phyloP scores from a whole-genome alignment of 495 filamentous ascomycete genomes.

The Penicillium coprophilum region DNA sequence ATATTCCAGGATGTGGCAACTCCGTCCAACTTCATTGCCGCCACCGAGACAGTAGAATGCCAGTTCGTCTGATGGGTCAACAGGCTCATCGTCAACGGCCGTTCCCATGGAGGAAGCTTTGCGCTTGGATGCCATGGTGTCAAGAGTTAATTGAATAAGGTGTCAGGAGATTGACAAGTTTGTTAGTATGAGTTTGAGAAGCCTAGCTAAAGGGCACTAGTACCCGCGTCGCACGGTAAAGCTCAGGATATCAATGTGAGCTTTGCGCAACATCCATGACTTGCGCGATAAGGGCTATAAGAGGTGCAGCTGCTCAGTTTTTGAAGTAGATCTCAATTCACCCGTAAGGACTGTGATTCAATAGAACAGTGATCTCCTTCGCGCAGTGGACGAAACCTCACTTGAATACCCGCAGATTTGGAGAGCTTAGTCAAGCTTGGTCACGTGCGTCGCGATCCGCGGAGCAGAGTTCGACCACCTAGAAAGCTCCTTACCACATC shows the following conservation, averaged over 20 bases:
- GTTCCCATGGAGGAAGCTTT: constrained; percentile 67
- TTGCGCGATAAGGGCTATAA: not conserved
- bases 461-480: constrained; percentile 29
- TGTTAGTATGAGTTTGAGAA: not conserved
- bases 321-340: not conserved
- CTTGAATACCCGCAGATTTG: constrained; percentile 4
- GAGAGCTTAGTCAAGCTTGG: constrained; percentile 20
- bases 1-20: constrained; percentile 97
- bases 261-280: constrained; percentile 3
- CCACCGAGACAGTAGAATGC: constrained; percentile 92
- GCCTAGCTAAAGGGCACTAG: constrained; percentile 10
- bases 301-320: not conserved
- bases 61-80: constrained; percentile 81
- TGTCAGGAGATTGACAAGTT: not conserved
- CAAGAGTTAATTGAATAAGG: not conserved
- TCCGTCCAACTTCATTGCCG: constrained; percentile 94
- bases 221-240: constrained; percentile 8
- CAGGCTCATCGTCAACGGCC: constrained; percentile 61
- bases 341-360: not conserved
- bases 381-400: not conserved
- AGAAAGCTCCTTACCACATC: constrained; percentile 26
- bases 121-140: constrained; percentile 70
- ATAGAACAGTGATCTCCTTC: not conserved
- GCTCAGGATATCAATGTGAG: constrained; percentile 11
- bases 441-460: constrained; percentile 24